Base-by-base conservation (phyloP, 1,139 yeast genomes). In the Candida dubliniensis region DNA sequence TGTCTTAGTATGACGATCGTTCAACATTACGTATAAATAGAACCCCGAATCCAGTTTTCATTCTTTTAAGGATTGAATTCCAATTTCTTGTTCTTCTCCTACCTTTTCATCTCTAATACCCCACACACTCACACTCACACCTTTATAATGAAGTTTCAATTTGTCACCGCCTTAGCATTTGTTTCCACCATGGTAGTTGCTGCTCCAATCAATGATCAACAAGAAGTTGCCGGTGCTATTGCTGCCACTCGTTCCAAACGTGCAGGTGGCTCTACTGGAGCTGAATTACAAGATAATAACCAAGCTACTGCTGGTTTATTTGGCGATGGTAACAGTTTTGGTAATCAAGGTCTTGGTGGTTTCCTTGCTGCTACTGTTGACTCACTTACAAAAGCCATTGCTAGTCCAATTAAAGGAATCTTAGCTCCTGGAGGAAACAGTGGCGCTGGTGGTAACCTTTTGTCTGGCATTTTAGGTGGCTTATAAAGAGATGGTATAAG, bases 281-380 rank as follows among this genome's bases (percentile, higher is more conserved):
- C 39, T n/a, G 18, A 36, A 11, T 36, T 36, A 31, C 34, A 29
- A 36, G 15, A 29, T 8, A 10, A 30, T 7, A 36, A 36, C 18
- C 27, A 36, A 36, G 33, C 39, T n/a, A 36, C 39, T 15, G 8
- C 33, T 36, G 39, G 39, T 36, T 36, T 36, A 8, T 36, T 36
- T n/a, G 39, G 39, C 15, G 30, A 36, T 14, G 39, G 39, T 36
- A 36, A 36, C 34, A 29, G 33, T 8, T 36, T 29, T 18, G 39
- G 39, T 36, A 36, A 36, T 31, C 14, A 12, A 4, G 34, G 32
- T 29, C 8, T 27, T 29, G 31, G 32, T 36, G 39, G 39, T 11
- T 2, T 9, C 2, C 8, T 27, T 4, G 38, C n/a, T 29, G 38
- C 32, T 15, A 36, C 34, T n/a, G 15, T 32, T 13, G 34, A 32